A percentile compares a stretch with the other conserved stretches of the same genome.
Evolutionary conservation across 108 stramenopile species (phyloP).

Genomic region (Schizochytrium sp.): DNA sequence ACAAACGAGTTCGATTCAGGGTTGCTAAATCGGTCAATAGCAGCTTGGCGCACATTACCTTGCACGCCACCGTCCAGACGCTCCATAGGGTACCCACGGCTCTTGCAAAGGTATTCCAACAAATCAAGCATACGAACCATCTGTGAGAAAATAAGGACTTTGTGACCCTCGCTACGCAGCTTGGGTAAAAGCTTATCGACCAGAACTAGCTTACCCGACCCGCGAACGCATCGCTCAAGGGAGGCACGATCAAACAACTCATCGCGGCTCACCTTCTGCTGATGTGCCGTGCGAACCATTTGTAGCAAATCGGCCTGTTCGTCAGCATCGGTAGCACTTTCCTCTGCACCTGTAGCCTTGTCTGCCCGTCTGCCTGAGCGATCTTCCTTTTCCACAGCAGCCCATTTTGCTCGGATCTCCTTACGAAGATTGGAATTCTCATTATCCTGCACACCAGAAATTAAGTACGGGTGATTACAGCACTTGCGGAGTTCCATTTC

Average conservation of each 20-base stretch:
- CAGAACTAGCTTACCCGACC: constrained; percentile 95
- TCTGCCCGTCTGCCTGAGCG: background rate
- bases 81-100: constrained; percentile 87
- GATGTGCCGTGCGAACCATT: background rate
- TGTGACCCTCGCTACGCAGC: constrained; percentile 94
- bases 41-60: constrained; percentile 95
- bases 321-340: constrained; percentile 25
- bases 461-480: constrained; percentile 98
- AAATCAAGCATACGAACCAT: constrained; percentile 96
- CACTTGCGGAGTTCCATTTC: constrained; percentile 99
- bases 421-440: constrained; percentile 87
- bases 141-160: constrained; percentile 94
- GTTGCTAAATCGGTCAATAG: constrained; percentile 96
- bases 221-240: constrained; percentile 18
- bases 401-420: constrained; percentile 78
- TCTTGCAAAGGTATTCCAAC: constrained; percentile 90
- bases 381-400: constrained; percentile 65
- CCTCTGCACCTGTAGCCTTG: background rate
- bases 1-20: constrained; percentile 85
- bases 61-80: constrained; percentile 89
- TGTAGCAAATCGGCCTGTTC: background rate
- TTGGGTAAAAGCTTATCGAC: constrained; percentile 98
- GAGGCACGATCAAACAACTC: background rate
- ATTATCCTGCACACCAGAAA: constrained; percentile 91
- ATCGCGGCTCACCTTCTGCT: background rate